These are phyloP conservation scores for Alternaria incomplexa DNA, from an alignment of 2,329 filamentous ascomycete species.

Conservation along the genomic window DNA sequence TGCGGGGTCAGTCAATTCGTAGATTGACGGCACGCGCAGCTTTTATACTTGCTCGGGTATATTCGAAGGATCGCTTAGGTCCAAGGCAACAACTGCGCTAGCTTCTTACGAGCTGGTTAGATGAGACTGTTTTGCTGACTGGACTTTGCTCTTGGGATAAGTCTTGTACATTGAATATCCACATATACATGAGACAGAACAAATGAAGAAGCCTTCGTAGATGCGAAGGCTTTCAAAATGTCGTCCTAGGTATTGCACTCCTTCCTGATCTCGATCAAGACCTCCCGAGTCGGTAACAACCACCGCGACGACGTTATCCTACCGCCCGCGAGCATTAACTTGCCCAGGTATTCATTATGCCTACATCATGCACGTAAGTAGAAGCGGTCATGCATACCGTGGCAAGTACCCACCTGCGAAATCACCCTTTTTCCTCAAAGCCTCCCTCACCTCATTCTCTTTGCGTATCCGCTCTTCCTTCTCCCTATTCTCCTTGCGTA, in stretches of 20 bases:
- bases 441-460: not conserved
- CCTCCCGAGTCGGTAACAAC: not conserved
- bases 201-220: not conserved
- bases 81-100: not conserved
- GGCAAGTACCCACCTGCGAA: not conserved
- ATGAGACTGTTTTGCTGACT: too few relatives aligned
- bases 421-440: not conserved
- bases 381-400: not conserved
- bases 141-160: too few relatives aligned
- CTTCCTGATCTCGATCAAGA: not conserved
- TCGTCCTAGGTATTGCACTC: not conserved
- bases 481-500: not conserved
- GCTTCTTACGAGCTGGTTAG: not conserved
- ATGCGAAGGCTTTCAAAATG: not conserved
- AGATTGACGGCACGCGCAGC: not conserved
- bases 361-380: not conserved
- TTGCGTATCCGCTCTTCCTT: not conserved
- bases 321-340: not conserved
- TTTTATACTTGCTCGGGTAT: not conserved
- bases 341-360: not conserved
- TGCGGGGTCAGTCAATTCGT: not conserved
- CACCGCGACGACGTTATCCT: not conserved
- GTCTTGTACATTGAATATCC: not conserved
- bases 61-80: not conserved
- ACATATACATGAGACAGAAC: not conserved